Conservation (phyloP, 805 yeast species). For the Myxozyma melibiosi region DNA sequence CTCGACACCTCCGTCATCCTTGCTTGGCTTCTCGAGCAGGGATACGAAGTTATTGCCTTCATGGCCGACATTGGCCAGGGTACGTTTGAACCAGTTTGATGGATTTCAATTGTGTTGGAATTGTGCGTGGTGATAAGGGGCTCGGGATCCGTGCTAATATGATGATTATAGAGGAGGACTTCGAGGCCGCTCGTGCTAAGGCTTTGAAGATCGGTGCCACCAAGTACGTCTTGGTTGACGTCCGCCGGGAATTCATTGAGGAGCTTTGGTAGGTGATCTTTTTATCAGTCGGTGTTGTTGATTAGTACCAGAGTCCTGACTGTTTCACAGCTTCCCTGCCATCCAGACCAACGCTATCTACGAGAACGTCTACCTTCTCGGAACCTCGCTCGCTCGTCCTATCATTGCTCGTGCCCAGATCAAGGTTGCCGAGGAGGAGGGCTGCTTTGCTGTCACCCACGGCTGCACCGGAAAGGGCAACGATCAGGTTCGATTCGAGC, state of each 20-base stretch:
- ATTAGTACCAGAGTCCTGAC: not conserved
- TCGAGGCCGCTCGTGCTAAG: constrained; percentile 93
- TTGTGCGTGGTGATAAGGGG: too few relatives aligned
- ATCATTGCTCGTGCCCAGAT: constrained; percentile 98
- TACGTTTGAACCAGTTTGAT: constrained; percentile 1
- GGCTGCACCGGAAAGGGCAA: constrained; percentile 99
- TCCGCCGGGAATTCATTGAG: constrained; percentile 92
- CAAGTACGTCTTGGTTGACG: constrained; percentile 91
- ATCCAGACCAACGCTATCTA: constrained; percentile 97
- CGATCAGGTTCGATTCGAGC: constrained; percentile 98
- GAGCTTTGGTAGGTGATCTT: constrained; percentile 59
- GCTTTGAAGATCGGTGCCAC: constrained; percentile 97
- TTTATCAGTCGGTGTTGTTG: not conserved
- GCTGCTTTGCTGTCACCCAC: constrained; percentile 97
- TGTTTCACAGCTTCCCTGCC: constrained; percentile 67
- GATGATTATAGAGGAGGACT: constrained; percentile 79
- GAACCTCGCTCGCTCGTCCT: constrained; percentile 98
- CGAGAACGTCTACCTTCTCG: constrained; percentile 94
- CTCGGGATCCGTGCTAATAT: not conserved
- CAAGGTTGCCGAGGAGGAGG: constrained; percentile 93
- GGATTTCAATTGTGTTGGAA: not conserved
- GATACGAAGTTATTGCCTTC: constrained; percentile 97
- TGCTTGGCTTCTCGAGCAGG: constrained; percentile 97
- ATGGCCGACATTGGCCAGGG: constrained; percentile 96
- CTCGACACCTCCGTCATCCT: constrained; percentile 95